A percentile compares a stretch with the other conserved stretches of the same genome.
Evolutionary conservation across 2,329 filamentous ascomycete genomes (phyloP).

Genomic region (Knufia petricola): DNA sequence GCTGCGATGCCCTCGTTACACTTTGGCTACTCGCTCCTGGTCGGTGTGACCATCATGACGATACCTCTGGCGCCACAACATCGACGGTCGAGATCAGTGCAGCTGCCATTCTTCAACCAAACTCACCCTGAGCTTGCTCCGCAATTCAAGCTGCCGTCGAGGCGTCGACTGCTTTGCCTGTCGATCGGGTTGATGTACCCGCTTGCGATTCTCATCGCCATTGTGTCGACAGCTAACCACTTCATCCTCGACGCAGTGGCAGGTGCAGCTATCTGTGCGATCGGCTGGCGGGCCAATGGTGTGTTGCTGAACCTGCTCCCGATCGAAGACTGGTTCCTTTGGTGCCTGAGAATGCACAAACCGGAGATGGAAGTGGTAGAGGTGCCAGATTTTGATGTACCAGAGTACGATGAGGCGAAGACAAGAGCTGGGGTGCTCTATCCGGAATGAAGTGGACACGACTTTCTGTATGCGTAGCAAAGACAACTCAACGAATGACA

Average conservation of each 20-base stretch:
- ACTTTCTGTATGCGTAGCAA: background rate
- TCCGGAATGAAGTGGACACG: slow-evolving; percentile 9
- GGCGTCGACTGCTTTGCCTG: slow-evolving; percentile 43
- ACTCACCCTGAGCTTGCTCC: slow-evolving; percentile 23
- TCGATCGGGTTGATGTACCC: slow-evolving; percentile 54
- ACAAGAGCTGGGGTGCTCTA: slow-evolving; percentile 13
- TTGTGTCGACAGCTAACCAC: slow-evolving; percentile 64
- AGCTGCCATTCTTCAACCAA: slow-evolving; percentile 27
- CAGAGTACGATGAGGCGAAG: slow-evolving; percentile 18
- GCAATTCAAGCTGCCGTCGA: slow-evolving; percentile 35
- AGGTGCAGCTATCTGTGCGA: slow-evolving; percentile 53
- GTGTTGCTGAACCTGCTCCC: slow-evolving; percentile 54
- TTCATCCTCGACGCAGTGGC: slow-evolving; percentile 63
- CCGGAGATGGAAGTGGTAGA: slow-evolving; percentile 30
- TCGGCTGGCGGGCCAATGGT: slow-evolving; percentile 51
- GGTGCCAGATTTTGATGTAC: slow-evolving; percentile 11
- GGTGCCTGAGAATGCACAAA: slow-evolving; percentile 55
- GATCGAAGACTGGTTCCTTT: slow-evolving; percentile 60
- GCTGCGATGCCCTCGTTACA: slow-evolving; percentile 67
- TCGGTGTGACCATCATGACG: slow-evolving; percentile 59
- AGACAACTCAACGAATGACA: background rate
- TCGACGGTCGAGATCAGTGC: slow-evolving; percentile 31
- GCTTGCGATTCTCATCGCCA: slow-evolving; percentile 54
- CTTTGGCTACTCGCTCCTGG: slow-evolving; percentile 65
- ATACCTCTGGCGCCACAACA: slow-evolving; percentile 52